Percentiles rank a stretch among this genome's conserved stretches.
Evolutionary conservation across 2,329 filamentous ascomycete species (phyloP).

Genomic region (Alternaria ethzedia): DNA sequence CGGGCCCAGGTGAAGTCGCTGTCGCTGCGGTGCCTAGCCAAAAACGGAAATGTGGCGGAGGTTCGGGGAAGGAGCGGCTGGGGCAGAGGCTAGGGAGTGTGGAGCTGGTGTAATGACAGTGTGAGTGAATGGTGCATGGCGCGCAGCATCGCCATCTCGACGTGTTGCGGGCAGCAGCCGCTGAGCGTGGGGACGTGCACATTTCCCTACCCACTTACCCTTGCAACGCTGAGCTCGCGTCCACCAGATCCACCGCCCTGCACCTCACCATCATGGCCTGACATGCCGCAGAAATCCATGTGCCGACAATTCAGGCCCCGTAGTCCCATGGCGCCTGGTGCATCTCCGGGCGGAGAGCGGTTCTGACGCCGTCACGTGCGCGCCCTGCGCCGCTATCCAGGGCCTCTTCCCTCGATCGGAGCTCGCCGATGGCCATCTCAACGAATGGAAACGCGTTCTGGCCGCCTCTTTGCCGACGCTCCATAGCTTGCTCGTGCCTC

Average conservation of each 20-base stretch:
- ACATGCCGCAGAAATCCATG: slow-evolving; percentile 22
- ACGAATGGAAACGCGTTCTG: slow-evolving; percentile 34
- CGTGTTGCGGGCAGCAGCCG: slow-evolving; percentile 10
- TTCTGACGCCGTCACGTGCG: slow-evolving; percentile 32
- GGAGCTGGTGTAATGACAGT: slow-evolving; percentile 8
- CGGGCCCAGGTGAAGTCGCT: slow-evolving; percentile 21
- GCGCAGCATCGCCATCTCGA: slow-evolving; percentile 9
- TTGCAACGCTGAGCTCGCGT: background rate
- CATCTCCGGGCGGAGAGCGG: slow-evolving; percentile 14
- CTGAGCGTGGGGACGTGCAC: slow-evolving; percentile 10
- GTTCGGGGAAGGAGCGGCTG: slow-evolving; percentile 14
- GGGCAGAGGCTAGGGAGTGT: slow-evolving; percentile 22
- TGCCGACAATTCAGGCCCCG: slow-evolving; percentile 12
- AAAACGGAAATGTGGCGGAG: slow-evolving; percentile 19
- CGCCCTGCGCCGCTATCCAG: slow-evolving; percentile 20
- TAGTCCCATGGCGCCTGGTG: slow-evolving; percentile 11
- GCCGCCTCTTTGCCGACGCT: slow-evolving; percentile 27
- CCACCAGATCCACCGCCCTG: slow-evolving; percentile 1
- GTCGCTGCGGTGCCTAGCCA: slow-evolving; percentile 20
- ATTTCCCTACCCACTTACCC: slow-evolving; percentile 4
- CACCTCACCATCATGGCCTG: slow-evolving; percentile 34
- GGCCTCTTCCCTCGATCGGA: slow-evolving; percentile 34
- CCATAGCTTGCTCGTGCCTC: slow-evolving; percentile 28
- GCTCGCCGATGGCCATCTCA: slow-evolving; percentile 42
- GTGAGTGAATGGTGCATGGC: slow-evolving; percentile 9